Evolutionary conservation across 163 green algal genomes (phyloP).

Genomic region (Coccomyxa subellipsoidea): DNA sequence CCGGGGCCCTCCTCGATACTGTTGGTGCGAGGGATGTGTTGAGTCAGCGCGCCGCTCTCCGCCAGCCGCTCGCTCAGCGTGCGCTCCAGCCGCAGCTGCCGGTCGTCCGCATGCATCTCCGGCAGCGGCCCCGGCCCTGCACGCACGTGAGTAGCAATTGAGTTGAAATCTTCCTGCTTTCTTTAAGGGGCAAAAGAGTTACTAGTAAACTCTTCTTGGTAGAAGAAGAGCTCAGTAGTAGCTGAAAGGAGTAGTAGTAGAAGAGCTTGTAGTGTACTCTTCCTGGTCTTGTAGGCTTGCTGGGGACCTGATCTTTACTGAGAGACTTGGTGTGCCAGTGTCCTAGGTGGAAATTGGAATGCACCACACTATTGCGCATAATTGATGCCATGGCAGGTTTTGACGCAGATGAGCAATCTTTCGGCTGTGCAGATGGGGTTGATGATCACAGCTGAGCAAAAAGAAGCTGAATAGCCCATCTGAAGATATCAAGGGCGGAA

Average conservation of each 20-base stretch:
- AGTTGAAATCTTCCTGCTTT: background rate
- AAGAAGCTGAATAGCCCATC: background rate
- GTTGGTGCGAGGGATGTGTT: constrained; percentile 9
- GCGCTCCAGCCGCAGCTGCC: background rate
- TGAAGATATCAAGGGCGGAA: background rate
- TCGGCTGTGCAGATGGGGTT: too few species aligned
- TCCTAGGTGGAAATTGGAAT: too few species aligned
- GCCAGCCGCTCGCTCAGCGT: background rate
- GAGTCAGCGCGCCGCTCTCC: background rate
- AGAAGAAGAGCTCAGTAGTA: too few species aligned
- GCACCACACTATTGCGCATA: too few species aligned
- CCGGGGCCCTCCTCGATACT: background rate
- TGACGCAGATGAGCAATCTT: too few species aligned
- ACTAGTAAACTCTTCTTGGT: too few species aligned
- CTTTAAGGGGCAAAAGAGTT: background rate
- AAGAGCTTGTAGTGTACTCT: background rate
- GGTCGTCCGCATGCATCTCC: background rate
- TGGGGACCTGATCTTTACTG: background rate
- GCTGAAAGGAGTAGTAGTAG: too few species aligned
- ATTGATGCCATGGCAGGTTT: too few species aligned
- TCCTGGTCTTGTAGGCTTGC: background rate
- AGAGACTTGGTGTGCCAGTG: background rate
- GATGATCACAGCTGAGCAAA: too few species aligned
- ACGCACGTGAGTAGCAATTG: background rate
- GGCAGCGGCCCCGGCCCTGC: background rate